Percentiles rank a stretch among this genome's conserved stretches.
Evolutionary conservation across 225 moss, liverwort and hornwort genomes (phyloP).

Genomic region (Ulota crispa): DNA sequence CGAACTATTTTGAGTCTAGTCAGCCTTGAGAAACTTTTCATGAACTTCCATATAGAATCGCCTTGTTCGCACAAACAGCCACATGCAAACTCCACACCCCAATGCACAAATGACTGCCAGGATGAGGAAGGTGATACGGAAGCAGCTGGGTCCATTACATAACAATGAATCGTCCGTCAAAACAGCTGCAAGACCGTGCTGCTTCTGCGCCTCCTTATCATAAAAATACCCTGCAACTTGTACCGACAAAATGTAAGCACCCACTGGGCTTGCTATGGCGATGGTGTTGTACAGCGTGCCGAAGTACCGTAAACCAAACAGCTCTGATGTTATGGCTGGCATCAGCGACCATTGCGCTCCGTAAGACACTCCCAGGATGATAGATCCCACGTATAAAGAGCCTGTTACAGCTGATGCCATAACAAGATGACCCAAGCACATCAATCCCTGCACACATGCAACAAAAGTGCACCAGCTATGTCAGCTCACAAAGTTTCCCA

Average conservation of each 20-base stretch:
- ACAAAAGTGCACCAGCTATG: not conserved
- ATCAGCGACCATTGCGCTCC: constrained; percentile 83
- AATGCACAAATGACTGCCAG: constrained; percentile 47
- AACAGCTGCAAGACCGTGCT: not conserved
- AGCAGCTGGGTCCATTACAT: constrained; percentile 62
- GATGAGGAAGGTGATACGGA: constrained; percentile 65
- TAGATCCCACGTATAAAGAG: constrained; percentile 55
- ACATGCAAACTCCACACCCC: constrained; percentile 42
- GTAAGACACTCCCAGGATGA: constrained; percentile 62
- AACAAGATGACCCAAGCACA: constrained; percentile 59
- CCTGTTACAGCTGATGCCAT: constrained; percentile 48
- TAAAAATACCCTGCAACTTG: constrained; percentile 61
- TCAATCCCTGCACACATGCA: constrained; percentile 42
- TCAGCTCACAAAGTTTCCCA: not conserved
- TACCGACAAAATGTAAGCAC: constrained; percentile 57
- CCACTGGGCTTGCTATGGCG: constrained; percentile 63
- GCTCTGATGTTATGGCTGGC: constrained; percentile 72
- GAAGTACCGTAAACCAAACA: constrained; percentile 65
- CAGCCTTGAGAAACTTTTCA: constrained; percentile 24
- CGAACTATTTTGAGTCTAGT: not conserved
- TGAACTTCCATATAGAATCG: constrained; percentile 38
- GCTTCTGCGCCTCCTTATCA: constrained; percentile 56
- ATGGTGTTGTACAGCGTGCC: constrained; percentile 70
- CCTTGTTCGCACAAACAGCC: constrained; percentile 45
- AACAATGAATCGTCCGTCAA: constrained; percentile 21